A percentile compares a stretch with the other conserved stretches of the same genome.
Conservation (phyloP, 176 grass and related monocot species). For the Cenchrus americanus region DNA sequence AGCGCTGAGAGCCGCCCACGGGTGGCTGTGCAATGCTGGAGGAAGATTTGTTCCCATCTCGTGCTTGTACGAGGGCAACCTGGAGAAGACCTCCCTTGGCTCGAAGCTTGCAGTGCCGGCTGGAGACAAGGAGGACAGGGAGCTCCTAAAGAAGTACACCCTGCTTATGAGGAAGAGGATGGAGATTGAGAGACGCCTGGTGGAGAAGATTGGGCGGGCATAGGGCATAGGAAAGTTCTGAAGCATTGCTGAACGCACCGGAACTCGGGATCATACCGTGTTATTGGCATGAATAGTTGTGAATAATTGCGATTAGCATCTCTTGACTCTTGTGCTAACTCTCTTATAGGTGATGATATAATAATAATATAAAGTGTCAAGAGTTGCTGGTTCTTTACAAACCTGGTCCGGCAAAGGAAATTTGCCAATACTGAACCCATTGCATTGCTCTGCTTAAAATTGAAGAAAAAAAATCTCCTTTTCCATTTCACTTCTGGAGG, state of each 20-base stretch:
- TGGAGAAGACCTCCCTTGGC: constrained; percentile 72
- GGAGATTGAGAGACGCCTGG: constrained; percentile 71
- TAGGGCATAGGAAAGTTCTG: constrained; percentile 49
- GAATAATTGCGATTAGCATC: background rate
- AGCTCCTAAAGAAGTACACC: constrained; percentile 72
- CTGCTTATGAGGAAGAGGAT: constrained; percentile 76
- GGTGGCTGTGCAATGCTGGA: constrained; percentile 83
- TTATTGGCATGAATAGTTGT: background rate
- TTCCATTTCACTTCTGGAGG: no score
- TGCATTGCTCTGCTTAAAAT: background rate
- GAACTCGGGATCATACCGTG: background rate
- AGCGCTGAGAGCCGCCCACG: constrained; percentile 84
- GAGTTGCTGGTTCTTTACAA: background rate
- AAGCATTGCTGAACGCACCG: background rate
- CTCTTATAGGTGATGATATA: background rate
- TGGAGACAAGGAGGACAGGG: constrained; percentile 44
- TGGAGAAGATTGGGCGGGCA: constrained; percentile 66
- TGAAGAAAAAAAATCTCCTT: no score
- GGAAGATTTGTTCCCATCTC: constrained; percentile 76
- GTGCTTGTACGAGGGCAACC: constrained; percentile 59
- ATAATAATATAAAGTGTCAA: background rate
- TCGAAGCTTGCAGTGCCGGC: constrained; percentile 60
- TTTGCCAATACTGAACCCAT: background rate
- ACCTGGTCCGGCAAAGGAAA: background rate
- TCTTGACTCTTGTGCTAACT: background rate